Evolutionary conservation across 2,329 filamentous ascomycete species (phyloP).

Genomic region (Nigrospora oryzae): DNA sequence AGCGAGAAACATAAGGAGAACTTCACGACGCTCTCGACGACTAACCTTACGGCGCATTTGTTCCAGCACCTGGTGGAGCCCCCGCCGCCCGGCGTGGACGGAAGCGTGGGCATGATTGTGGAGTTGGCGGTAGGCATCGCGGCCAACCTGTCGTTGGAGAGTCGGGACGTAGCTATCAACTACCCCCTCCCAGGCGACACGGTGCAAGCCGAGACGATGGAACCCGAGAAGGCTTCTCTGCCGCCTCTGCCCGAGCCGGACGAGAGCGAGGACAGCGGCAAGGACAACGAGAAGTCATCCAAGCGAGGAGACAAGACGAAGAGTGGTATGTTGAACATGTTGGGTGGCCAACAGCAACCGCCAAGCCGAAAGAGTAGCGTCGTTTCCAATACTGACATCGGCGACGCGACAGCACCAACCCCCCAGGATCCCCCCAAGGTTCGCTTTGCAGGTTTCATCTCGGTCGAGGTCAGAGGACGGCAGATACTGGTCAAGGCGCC

Average conservation of each 20-base stretch:
- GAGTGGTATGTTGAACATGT: constrained; percentile 35
- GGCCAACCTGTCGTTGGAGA: constrained; percentile 81
- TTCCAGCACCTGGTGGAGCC: constrained; percentile 69
- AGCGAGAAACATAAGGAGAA: constrained; percentile 57
- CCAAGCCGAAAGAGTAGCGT: constrained; percentile 22
- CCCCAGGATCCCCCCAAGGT: constrained; percentile 48
- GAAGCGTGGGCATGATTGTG: constrained; percentile 84
- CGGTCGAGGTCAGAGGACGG: constrained; percentile 65
- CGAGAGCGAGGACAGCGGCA: constrained; percentile 26
- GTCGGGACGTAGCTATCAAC: constrained; percentile 78
- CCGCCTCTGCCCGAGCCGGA: constrained; percentile 44
- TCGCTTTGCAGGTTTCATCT: constrained; percentile 67
- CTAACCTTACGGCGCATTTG: constrained; percentile 59
- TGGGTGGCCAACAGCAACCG: constrained; percentile 15
- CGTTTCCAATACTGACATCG: constrained; percentile 32
- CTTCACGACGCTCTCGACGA: constrained; percentile 63
- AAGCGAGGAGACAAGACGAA: constrained; percentile 32
- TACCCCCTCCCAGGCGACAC: constrained; percentile 73
- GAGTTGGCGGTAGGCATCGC: constrained; percentile 83
- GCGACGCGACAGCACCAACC: constrained; percentile 21
- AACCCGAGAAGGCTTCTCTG: constrained; percentile 66
- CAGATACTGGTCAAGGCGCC: constrained; percentile 71
- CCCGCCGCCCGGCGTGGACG: constrained; percentile 72
- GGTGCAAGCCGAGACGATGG: constrained; percentile 71
- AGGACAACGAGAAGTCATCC: constrained; percentile 28